Base-by-base conservation (phyloP, 2,329 filamentous ascomycete genomes). In the Myriosclerotinia scirpicola region DNA sequence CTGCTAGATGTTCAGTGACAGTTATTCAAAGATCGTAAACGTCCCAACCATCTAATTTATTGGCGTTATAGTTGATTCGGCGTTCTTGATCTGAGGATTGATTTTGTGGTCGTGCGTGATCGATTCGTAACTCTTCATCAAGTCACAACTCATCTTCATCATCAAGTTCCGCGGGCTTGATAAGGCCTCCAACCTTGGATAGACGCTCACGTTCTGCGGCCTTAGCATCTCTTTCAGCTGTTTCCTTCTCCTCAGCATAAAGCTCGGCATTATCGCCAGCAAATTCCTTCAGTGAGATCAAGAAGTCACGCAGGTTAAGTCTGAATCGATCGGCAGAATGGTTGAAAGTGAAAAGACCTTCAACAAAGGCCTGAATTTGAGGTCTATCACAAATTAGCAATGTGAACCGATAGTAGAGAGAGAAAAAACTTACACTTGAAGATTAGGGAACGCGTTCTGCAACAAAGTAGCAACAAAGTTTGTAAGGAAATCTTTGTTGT, bases 221-320 rank as follows among this genome's bases (percentile, higher is more conserved):
- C 78, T 93, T 92, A 56, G 91, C 91, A 73, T 94, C 91, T 71
- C 87, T 88, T 69, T 94, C 90, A 70, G 93, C 92, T 78, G 96
- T 90, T 79, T 99, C 95, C 78, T 96, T 93, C 79, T 99, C 95
- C 67, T 97, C 93, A 5, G 91, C 88, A 79, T 90, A 99, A 12
- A 99, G 84, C 76, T 99, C 95, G 0, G 94, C 87, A 74, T 98
- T 97, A 79, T 99, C 95, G 63, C 92, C 95, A 0, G 92, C 89
- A 70, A 98, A 99, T 79, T 99, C 96, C 81, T 97, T 97, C 73
- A 99, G 83, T 30, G 93, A 96, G 74, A 99, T 96, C 72, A 99
- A 82, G 86, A 99, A 99, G 80, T 99, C 95, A 71, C 95, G 92
- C 63, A 99, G 83, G 75, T 96, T 93, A 65, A 97, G 87, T 78